Evolutionary conservation across 2,329 filamentous ascomycete genomes (phyloP).

Genomic region (Diaporthe citri): DNA sequence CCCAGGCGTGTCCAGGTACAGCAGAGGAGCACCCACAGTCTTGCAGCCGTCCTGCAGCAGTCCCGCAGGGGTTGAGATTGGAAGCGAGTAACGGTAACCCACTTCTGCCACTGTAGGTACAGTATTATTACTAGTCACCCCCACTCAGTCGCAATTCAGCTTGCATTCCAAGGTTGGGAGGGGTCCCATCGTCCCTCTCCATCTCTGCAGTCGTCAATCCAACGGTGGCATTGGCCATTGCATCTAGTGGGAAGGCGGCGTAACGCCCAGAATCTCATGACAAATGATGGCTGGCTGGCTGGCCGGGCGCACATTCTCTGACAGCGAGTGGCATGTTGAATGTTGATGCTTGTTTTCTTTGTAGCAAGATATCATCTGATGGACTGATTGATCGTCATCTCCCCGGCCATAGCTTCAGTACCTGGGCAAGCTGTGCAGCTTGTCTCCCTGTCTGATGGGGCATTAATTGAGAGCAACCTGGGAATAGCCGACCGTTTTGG

Average conservation of each 20-base stretch:
- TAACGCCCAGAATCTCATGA: conserved; percentile 23
- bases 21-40: not conserved
- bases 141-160: conserved; percentile 23
- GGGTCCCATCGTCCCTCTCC: not conserved
- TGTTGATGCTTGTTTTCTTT: not conserved
- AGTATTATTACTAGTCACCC: not conserved
- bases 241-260: not conserved
- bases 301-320: not conserved
- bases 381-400: conserved; percentile 9
- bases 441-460: conserved; percentile 24
- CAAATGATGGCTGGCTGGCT: conserved; percentile 24
- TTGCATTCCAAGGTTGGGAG: conserved; percentile 14
- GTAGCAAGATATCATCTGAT: conserved; percentile 15
- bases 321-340: conserved; percentile 18
- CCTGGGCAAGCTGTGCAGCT: not conserved
- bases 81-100: conserved; percentile 14
- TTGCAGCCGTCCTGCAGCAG: not conserved
- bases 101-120: not conserved
- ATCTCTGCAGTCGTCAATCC: not conserved
- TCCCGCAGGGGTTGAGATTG: conserved; percentile 22
- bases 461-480: conserved; percentile 14
- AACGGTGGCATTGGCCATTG: conserved; percentile 18
- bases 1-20: not conserved
- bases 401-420: conserved; percentile 4
- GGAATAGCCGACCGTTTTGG: conserved; percentile 8